Conservation (phyloP, 257 asterid species). For the Petrea volubilis region DNA sequence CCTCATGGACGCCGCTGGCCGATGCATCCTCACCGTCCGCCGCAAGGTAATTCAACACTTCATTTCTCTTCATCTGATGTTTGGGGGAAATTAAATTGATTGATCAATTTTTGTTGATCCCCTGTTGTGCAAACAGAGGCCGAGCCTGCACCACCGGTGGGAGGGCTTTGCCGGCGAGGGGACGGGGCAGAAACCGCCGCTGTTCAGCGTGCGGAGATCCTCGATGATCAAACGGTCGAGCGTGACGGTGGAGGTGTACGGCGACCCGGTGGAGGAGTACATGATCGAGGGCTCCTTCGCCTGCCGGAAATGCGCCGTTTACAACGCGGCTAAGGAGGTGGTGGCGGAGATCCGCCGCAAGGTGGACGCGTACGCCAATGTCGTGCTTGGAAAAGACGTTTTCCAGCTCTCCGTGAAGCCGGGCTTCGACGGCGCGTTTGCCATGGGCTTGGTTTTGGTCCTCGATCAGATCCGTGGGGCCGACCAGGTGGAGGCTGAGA, state of each 20-base stretch:
- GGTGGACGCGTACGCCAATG: slow-evolving; percentile 53
- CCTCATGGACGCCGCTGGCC: slow-evolving; percentile 71
- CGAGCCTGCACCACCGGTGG: slow-evolving; percentile 80
- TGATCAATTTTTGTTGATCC: neutral
- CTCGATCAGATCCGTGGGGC: slow-evolving; percentile 65
- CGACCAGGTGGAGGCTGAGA: neutral
- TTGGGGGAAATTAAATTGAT: slow-evolving; percentile 17
- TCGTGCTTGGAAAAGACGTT: slow-evolving; percentile 69
- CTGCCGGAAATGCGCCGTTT: slow-evolving; percentile 51
- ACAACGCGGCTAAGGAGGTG: slow-evolving; percentile 30
- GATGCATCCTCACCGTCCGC: slow-evolving; percentile 76
- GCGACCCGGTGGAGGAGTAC: slow-evolving; percentile 48
- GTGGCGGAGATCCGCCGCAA: slow-evolving; percentile 82
- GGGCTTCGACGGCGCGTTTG: slow-evolving; percentile 74
- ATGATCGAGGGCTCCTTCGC: slow-evolving; percentile 66
- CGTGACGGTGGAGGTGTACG: slow-evolving; percentile 42
- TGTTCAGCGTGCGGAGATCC: slow-evolving; percentile 50
- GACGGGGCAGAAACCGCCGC: slow-evolving; percentile 45
- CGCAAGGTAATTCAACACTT: slow-evolving; percentile 49
- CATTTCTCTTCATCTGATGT: neutral
- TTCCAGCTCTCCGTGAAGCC: slow-evolving; percentile 44
- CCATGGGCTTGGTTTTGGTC: slow-evolving; percentile 68
- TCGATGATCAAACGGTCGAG: slow-evolving; percentile 45
- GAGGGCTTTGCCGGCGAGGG: slow-evolving; percentile 73
- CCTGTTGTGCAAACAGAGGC: slow-evolving; percentile 46